Conservation (phyloP, 1,139 yeast genomes). For the Casaregolazyma lundiana region DNA sequence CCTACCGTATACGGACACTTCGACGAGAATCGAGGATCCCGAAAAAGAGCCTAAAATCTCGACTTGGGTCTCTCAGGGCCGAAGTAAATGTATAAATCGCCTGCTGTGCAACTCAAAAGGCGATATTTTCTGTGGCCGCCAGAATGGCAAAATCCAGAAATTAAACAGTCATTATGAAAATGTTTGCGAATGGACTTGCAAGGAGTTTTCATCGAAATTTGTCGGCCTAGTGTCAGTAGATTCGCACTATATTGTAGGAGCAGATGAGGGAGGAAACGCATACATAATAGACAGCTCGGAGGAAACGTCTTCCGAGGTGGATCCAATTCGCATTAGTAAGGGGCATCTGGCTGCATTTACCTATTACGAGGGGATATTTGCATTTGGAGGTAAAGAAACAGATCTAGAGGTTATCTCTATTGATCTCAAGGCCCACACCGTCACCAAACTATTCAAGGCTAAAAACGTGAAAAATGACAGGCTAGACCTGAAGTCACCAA, state of each 20-base stretch:
- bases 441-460: conserved; percentile 31
- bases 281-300: conserved; percentile 12
- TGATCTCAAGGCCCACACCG: conserved; percentile 9
- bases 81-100: conserved; percentile 27
- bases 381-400: conserved; percentile 45
- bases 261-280: conserved; percentile 17
- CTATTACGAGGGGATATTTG: conserved; percentile 19
- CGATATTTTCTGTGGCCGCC: conserved; percentile 23
- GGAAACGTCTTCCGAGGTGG: conserved; percentile 5
- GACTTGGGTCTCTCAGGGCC: conserved; percentile 26
- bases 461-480: conserved; percentile 36
- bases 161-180: conserved; percentile 19
- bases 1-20: conserved; percentile 30
- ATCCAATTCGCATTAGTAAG: neutral
- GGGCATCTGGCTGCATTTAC: conserved; percentile 4
- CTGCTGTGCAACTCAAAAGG: conserved; percentile 16
- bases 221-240: conserved; percentile 6
- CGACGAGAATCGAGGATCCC: conserved; percentile 21
- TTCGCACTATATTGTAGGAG: neutral
- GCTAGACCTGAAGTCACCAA: conserved; percentile 36
- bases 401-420: conserved; percentile 36
- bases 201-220: conserved; percentile 11
- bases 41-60: conserved; percentile 28
- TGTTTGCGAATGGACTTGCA: conserved; percentile 14
- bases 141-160: conserved; percentile 24